A percentile compares a stretch with the other conserved stretches of the same genome.
Conservation (phyloP, 164 flowering plant genomes). For the Umbellularia californica region DNA sequence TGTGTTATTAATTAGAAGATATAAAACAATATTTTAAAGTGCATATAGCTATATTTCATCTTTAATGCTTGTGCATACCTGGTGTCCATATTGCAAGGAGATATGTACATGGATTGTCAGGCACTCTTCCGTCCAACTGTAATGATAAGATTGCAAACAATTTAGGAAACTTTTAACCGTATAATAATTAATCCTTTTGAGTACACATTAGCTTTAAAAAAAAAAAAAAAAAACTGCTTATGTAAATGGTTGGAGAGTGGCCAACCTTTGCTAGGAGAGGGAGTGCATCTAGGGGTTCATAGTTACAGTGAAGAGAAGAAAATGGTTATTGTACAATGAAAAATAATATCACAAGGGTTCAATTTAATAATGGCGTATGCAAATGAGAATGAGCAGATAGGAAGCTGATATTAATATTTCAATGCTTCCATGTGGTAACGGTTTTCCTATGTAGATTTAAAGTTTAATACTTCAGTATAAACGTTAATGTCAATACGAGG, state of each 20-base stretch:
- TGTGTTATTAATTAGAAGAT: background rate
- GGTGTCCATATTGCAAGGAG: slow-evolving; percentile 99
- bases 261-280: too few relatives aligned
- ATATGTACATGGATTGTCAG: slow-evolving; percentile 76
- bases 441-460: background rate
- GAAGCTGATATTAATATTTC: background rate
- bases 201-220: background rate
- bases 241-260: background rate
- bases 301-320: slow-evolving; percentile 45
- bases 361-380: too few relatives aligned
- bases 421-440: background rate
- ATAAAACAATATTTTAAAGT: background rate
- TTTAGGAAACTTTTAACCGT: too few relatives aligned
- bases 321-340: slow-evolving; percentile 9
- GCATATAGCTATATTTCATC: background rate
- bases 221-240: background rate
- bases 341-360: background rate
- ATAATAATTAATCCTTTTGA: background rate
- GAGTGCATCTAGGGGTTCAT: slow-evolving; percentile 42
- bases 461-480: background rate
- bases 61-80: slow-evolving; percentile 35
- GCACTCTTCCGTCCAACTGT: slow-evolving; percentile 76
- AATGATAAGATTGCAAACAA: background rate
- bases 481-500: background rate
- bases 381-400: background rate